phyloP scores from a whole-genome alignment of 2,329 filamentous ascomycete genomes.

The Ceratocystis papillata region DNA sequence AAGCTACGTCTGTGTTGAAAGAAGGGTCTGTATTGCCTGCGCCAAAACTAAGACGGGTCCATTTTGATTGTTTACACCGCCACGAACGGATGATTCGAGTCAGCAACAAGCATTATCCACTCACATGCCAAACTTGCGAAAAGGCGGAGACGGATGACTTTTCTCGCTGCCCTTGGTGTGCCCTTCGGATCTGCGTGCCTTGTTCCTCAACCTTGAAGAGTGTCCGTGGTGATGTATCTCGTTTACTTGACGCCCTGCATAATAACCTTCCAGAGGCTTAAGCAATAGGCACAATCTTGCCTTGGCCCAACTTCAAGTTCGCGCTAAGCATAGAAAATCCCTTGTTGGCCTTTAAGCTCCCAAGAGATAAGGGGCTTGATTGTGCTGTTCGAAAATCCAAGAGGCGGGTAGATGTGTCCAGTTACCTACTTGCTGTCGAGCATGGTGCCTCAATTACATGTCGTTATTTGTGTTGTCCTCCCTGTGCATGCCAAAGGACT shows the following conservation, averaged over 20 bases:
- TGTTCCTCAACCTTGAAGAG: constrained; percentile 38
- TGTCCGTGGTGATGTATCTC: constrained; percentile 35
- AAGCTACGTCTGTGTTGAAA: not conserved
- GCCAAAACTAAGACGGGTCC: constrained; percentile 36
- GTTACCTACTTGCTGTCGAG: too few relatives aligned
- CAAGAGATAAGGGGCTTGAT: not conserved
- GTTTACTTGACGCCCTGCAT: constrained; percentile 1
- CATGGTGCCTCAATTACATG: too few relatives aligned
- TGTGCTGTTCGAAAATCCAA: not conserved
- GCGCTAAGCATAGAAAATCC: not conserved
- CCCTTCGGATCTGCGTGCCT: constrained; percentile 41
- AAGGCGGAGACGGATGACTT: constrained; percentile 33
- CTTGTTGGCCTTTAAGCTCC: not conserved
- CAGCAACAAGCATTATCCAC: constrained; percentile 40
- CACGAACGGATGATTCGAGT: constrained; percentile 41
- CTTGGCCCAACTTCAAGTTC: not conserved
- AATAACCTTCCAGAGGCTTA: not conserved
- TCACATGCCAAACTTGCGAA: constrained; percentile 44
- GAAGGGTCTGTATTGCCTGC: constrained; percentile 34
- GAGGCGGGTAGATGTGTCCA: not conserved
- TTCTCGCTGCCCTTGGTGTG: constrained; percentile 42
- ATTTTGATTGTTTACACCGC: constrained; percentile 39
- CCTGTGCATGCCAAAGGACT: too few relatives aligned
- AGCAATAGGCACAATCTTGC: not conserved
- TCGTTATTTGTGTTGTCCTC: too few relatives aligned